phyloP scores from a whole-genome alignment of 2,329 filamentous ascomycete genomes.

The Calonectria pteridis region DNA sequence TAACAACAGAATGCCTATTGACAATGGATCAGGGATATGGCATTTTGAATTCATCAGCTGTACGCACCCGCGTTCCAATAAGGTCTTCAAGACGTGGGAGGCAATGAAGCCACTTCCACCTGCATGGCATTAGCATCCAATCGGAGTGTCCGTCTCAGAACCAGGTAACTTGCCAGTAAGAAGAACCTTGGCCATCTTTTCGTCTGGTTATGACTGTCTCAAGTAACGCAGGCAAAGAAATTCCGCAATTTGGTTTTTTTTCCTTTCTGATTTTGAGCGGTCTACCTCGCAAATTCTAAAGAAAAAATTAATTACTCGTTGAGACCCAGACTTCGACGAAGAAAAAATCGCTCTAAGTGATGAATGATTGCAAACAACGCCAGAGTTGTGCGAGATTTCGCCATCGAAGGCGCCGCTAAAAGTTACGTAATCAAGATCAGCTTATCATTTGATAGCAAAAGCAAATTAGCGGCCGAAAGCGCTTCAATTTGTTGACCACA shows the following conservation, averaged over 20 bases:
- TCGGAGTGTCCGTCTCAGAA: too few species aligned
- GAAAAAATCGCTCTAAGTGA: not conserved
- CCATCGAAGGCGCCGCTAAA: not conserved
- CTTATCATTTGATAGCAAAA: not conserved
- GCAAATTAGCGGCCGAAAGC: not conserved
- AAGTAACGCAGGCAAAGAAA: too few species aligned
- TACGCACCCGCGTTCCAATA: not conserved
- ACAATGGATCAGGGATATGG: not conserved
- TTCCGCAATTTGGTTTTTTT: not conserved
- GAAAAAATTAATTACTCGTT: not conserved
- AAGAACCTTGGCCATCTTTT: not conserved
- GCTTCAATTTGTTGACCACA: not conserved
- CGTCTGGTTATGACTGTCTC: not conserved
- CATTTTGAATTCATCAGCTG: not conserved
- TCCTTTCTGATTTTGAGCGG: not conserved
- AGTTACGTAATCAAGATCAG: not conserved
- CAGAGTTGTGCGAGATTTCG: not conserved
- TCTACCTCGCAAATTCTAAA: not conserved
- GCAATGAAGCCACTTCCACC: slow-evolving; percentile 9
- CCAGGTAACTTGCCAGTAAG: not conserved
- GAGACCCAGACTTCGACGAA: not conserved
- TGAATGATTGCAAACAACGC: not conserved
- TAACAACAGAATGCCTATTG: not conserved
- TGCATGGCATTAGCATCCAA: not conserved
- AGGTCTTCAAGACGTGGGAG: not conserved